phyloP scores from a whole-genome alignment of 2,329 filamentous ascomycete genomes.

The Cordyceps javanica region DNA sequence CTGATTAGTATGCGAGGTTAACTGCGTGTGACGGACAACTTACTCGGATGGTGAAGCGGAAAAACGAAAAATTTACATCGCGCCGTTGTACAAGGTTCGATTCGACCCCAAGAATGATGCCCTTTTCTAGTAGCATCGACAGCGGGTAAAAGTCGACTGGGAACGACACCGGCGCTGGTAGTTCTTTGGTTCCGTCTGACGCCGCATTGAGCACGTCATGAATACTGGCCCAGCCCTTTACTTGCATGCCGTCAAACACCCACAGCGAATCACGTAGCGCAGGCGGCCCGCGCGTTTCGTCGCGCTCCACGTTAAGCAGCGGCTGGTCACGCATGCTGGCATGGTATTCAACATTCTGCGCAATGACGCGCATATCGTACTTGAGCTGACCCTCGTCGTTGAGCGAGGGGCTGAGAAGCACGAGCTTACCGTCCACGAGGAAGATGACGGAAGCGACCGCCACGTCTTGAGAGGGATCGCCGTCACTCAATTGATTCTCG shows the following conservation, averaged over 20 bases:
- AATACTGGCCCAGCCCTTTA: conserved; percentile 85
- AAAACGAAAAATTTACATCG: conserved; percentile 84
- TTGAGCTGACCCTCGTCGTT: conserved; percentile 81
- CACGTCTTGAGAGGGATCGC: conserved; percentile 93
- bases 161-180: conserved; percentile 69
- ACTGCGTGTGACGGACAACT: conserved; percentile 25
- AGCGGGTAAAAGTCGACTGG: conserved; percentile 93
- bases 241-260: conserved; percentile 83
- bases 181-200: conserved; percentile 60
- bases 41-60: conserved; percentile 82
- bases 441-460: conserved; percentile 89
- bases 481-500: conserved; percentile 79
- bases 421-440: conserved; percentile 94
- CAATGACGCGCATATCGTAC: conserved; percentile 96
- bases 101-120: conserved; percentile 84
- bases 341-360: conserved; percentile 94
- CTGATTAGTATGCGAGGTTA: neutral
- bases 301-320: conserved; percentile 27
- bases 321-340: conserved; percentile 84
- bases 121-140: conserved; percentile 81
- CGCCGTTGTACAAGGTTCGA: conserved; percentile 88
- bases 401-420: conserved; percentile 79
- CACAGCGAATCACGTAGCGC: conserved; percentile 80
- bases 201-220: conserved; percentile 73
- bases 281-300: conserved; percentile 28